Evolutionary conservation across 495 filamentous ascomycete species (phyloP).

Genomic region (Xylaria longipes): DNA sequence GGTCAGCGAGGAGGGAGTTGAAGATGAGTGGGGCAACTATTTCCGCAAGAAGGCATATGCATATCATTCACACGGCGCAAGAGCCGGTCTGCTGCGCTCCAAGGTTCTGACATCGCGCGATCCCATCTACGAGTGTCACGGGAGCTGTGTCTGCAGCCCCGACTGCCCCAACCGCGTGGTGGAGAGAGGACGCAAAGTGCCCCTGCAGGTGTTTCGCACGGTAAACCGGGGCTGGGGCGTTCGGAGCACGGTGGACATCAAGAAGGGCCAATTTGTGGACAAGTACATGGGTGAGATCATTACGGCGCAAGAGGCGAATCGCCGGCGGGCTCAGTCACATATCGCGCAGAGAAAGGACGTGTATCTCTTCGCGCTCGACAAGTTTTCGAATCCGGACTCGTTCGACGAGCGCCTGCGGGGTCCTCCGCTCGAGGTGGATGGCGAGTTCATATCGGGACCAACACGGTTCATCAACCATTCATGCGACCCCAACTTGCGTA

Average conservation of each 20-base stretch:
- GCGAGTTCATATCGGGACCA: slow-evolving; percentile 61
- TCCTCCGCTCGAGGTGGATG: slow-evolving; percentile 59
- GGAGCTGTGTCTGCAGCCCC: slow-evolving; percentile 67
- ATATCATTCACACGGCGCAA: slow-evolving; percentile 50
- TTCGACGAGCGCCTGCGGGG: slow-evolving; percentile 49
- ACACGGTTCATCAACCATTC: slow-evolving; percentile 79
- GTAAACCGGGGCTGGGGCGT: slow-evolving; percentile 82
- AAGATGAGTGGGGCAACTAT: slow-evolving; percentile 15
- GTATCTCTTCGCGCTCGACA: slow-evolving; percentile 89
- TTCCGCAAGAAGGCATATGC: slow-evolving; percentile 46
- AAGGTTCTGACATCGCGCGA: slow-evolving; percentile 57
- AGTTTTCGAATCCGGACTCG: slow-evolving; percentile 63
- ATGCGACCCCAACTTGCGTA: slow-evolving; percentile 75
- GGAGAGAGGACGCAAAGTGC: slow-evolving; percentile 74
- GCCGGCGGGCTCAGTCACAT: slow-evolving; percentile 62
- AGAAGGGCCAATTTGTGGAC: slow-evolving; percentile 85
- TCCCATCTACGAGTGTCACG: slow-evolving; percentile 87
- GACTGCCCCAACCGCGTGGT: slow-evolving; percentile 83
- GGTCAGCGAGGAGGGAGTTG: slow-evolving; percentile 34
- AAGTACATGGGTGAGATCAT: slow-evolving; percentile 90
- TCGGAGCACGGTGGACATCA: slow-evolving; percentile 68
- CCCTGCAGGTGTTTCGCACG: slow-evolving; percentile 84
- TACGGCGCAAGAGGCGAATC: slow-evolving; percentile 69
- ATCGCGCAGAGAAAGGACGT: slow-evolving; percentile 59
- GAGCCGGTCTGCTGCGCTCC: slow-evolving; percentile 50